Evolutionary conservation across 306 rosid genomes (phyloP), one percentile per base, ranked within the genome.

Genomic region (Morella rubra): DNA sequence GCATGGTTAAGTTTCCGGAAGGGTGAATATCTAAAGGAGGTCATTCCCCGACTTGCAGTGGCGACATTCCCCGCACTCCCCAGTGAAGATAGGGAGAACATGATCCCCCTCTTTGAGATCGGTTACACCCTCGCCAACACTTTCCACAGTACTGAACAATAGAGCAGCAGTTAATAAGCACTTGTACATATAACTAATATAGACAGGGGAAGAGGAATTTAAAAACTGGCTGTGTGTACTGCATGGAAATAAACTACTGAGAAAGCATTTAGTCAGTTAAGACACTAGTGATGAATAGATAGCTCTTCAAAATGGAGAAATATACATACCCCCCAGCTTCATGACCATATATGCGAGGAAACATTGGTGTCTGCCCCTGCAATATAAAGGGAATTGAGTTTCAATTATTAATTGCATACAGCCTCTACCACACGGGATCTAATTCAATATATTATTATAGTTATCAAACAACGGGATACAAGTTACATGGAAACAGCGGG

Each of bases 261-360:
- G 32, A 27, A 27, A 27, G 32, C 32, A 27, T 27, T 68, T 4
- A n/a, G 19, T 44, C 0, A 12, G n/a, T 69, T 22, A 45, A 5
- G 16, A 6, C 11, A 24, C 37, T 45, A 7, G 42, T 42, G 22
- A 15, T 12, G 37, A 22, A 6, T 12, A 9, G 15, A 69, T 1
- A 0, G 22, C 45, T 12, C 0, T 6, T 61, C 52, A 74, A 76
- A 60, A 7, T 49, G 24, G 2, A 52, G 71, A 51, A 71, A 44
- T 49, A 79, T 47, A 52, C 86, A 61, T 86, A 91, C 97, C 97
- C 98, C 83, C 97, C 93, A 68, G 96, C 97, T 78, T 93, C 98
- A 80, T 93, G 98, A 76, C 98, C 98, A 65, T 87, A 90, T 62
- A 93, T 91, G 75, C 97, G 97, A 84, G 98, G 97, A 73, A 93